A percentile compares a stretch with the other conserved stretches of the same genome.
These are phyloP conservation scores for Diaporthe sp. DNA, from an alignment of 2,329 filamentous ascomycete species.

Conservation along the genomic window DNA sequence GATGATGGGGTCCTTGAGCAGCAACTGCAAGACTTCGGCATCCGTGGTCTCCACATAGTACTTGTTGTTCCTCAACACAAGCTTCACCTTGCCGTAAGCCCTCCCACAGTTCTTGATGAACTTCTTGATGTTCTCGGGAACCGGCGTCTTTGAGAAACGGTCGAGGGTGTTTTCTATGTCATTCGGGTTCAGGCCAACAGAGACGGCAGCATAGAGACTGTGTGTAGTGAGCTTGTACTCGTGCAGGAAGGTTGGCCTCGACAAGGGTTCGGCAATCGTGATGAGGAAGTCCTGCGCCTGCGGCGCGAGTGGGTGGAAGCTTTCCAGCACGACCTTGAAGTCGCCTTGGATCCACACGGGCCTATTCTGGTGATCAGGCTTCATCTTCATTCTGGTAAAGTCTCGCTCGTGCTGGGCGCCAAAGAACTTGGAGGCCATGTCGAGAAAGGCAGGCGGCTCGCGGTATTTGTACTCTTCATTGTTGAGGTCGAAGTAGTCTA, in stretches of 20 bases:
- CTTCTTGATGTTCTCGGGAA: conserved; percentile 79
- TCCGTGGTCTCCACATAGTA: conserved; percentile 94
- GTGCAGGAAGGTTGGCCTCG: conserved; percentile 87
- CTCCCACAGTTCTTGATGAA: conserved; percentile 86
- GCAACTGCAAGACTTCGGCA: conserved; percentile 81
- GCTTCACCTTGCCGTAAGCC: conserved; percentile 91
- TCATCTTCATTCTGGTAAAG: conserved; percentile 84
- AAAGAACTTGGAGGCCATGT: conserved; percentile 46
- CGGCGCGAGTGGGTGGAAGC: conserved; percentile 85
- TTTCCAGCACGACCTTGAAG: conserved; percentile 86
- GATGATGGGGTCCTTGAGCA: conserved; percentile 85
- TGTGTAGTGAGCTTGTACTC: conserved; percentile 91
- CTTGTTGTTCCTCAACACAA: conserved; percentile 90
- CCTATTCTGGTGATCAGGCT: conserved; percentile 88
- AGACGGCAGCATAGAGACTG: conserved; percentile 92
- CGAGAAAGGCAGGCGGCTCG: conserved; percentile 35
- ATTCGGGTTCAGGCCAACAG: conserved; percentile 83
- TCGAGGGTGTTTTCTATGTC: conserved; percentile 91
- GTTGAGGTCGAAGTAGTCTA: conserved; percentile 68
- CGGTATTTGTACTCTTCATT: conserved; percentile 52
- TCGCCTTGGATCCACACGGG: conserved; percentile 86
- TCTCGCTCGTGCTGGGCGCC: conserved; percentile 68
- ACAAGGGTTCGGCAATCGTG: conserved; percentile 90
- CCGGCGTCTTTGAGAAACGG: conserved; percentile 84
- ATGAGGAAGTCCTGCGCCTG: conserved; percentile 93